Evolutionary conservation across 345 rosid species (phyloP), one percentile per base, ranked within the genome.

Genomic region (Turritis glabra): DNA sequence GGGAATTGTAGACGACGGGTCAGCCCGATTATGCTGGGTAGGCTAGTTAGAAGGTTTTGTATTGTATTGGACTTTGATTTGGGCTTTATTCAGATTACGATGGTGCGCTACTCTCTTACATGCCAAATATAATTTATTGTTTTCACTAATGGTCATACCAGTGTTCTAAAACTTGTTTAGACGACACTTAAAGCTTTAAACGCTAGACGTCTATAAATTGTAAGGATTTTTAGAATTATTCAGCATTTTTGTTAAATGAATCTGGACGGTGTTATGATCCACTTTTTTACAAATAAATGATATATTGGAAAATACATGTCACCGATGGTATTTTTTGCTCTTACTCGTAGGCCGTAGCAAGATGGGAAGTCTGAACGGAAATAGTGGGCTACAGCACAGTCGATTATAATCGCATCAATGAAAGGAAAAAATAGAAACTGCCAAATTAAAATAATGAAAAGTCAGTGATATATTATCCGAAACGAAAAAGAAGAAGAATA

Each of bases 1-100:
- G 79, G 91, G 86, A 48, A 68, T 85, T 38, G 26, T 87, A 64
- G 84, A 88, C 46, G 90, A 85, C 33, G 90, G 89, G 65, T 55
- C 17, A 41, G 48, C 77, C 37, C 82, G 14, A 76, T 80, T 69
- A 84, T 79, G 1, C 38, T 84, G 1, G 90, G 88, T 27, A 96
- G 90, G 69, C 62, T 82, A 17, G 32, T 47, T 86, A 56, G 85
- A 93, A 69, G 92, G 85, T 17, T 83, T 72, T 22, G 43, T 80
- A 44, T 72, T 22, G 43, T 80, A 44, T 41, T 90, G 65, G 88
- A 86, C 55, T 81, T 88, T 54, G 76, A 80, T 79, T 51, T 84
- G 61, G 98, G 98, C 47, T 86, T 90, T 51, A 74, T 77, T 37
- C 38, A 19, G 17, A 43, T 7, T 10, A 46, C 18, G 17, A 10